phyloP scores from a whole-genome alignment of 2,329 filamentous ascomycete species.

The Paraphaeosphaeria minitans region DNA sequence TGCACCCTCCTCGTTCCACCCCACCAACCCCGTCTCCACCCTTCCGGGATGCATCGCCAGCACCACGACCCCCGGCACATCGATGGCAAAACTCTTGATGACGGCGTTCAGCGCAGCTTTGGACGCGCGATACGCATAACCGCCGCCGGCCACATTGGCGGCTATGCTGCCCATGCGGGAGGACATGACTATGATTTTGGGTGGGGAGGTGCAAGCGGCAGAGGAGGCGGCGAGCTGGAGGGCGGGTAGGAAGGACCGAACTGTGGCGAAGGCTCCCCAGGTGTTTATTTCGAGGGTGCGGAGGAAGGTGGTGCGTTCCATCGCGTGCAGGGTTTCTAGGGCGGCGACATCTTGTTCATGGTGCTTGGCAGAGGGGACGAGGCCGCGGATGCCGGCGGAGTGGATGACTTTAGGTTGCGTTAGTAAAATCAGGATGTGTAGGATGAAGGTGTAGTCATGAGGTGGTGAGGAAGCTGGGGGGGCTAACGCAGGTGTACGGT shows the following conservation, averaged over 20 bases:
- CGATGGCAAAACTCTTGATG: constrained; percentile 51
- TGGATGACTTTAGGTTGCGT: constrained; percentile 42
- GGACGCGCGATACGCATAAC: constrained; percentile 55
- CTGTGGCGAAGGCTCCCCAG: constrained; percentile 49
- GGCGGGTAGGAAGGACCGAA: constrained; percentile 46
- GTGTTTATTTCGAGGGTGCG: constrained; percentile 50
- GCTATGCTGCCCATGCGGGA: constrained; percentile 53
- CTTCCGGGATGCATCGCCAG: constrained; percentile 53
- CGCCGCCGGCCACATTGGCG: constrained; percentile 48
- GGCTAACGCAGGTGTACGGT: constrained; percentile 39
- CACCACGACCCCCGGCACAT: constrained; percentile 51
- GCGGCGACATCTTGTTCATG: constrained; percentile 42
- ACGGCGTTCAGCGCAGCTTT: constrained; percentile 56
- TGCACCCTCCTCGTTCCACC: constrained; percentile 53
- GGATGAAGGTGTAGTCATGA: too few relatives aligned
- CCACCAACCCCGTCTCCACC: constrained; percentile 53
- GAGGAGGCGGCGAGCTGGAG: constrained; percentile 21
- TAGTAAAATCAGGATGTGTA: too few relatives aligned
- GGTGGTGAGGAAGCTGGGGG: neutral
- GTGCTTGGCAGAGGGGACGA: constrained; percentile 42
- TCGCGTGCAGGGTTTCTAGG: constrained; percentile 49
- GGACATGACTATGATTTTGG: constrained; percentile 51
- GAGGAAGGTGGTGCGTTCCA: constrained; percentile 48
- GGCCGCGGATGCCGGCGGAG: constrained; percentile 52
- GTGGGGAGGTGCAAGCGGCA: constrained; percentile 2